Conservation (phyloP, 129 eudicot species). For the Oenanthe sinensis region DNA sequence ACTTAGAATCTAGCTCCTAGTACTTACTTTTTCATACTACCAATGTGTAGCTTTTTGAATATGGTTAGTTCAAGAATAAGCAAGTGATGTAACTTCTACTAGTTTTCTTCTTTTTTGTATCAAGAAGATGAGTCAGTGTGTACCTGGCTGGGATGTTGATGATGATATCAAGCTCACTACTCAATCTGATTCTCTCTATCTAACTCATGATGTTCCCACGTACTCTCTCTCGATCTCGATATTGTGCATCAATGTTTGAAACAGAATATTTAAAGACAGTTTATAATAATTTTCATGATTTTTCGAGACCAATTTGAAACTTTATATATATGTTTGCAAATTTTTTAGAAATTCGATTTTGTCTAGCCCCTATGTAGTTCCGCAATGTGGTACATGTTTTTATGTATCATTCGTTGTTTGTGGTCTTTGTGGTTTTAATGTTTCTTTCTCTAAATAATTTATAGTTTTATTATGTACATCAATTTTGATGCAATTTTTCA, state of each 20-base stretch:
- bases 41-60: neutral
- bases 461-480: too few species aligned
- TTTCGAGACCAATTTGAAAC: too few species aligned
- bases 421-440: too few species aligned
- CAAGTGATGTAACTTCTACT: neutral
- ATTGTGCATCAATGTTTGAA: neutral
- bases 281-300: too few species aligned
- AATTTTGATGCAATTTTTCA: conserved; percentile 1
- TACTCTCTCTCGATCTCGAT: conserved; percentile 3
- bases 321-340: too few species aligned
- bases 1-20: neutral
- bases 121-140: conserved; percentile 52
- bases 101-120: neutral
- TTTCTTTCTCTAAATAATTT: too few species aligned
- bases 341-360: too few species aligned
- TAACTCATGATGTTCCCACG: conserved; percentile 19
- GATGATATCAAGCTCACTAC: conserved; percentile 24
- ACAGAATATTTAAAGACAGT: too few species aligned
- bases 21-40: neutral
- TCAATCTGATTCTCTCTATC: conserved; percentile 20
- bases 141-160: conserved; percentile 57
- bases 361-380: too few species aligned
- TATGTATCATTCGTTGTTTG: too few species aligned
- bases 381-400: neutral
- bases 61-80: neutral